Conservation (phyloP, 139 green algal genomes). For the Choricystis sp. region DNA sequence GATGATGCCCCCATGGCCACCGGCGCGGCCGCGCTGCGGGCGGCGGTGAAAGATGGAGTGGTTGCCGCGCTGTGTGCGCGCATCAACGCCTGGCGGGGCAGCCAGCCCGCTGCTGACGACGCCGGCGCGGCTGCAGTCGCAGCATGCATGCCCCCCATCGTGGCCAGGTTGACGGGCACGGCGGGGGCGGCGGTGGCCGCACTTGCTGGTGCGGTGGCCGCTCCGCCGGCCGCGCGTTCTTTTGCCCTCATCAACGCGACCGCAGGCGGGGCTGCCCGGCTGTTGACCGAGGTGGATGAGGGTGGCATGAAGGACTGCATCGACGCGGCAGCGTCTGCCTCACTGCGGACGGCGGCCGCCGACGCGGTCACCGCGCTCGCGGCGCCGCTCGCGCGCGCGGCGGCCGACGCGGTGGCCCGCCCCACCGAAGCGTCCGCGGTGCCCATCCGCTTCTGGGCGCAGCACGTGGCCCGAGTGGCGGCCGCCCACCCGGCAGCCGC, state of each 20-base stretch:
- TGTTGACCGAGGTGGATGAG: too few relatives aligned
- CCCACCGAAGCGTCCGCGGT: background rate
- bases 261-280: too few relatives aligned
- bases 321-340: too few relatives aligned
- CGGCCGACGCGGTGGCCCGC: too few relatives aligned
- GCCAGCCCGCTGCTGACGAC: background rate
- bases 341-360: too few relatives aligned
- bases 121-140: too few relatives aligned
- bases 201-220: background rate
- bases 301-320: too few relatives aligned
- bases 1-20: background rate
- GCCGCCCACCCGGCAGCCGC: background rate
- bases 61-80: background rate
- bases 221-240: background rate
- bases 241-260: background rate
- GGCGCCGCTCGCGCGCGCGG: too few relatives aligned
- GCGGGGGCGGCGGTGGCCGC: too few relatives aligned
- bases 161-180: background rate
- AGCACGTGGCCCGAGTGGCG: background rate
- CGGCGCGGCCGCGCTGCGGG: background rate
- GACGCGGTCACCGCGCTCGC: background rate
- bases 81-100: too few relatives aligned
- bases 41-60: background rate
- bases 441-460: background rate
- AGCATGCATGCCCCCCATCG: background rate